These are phyloP conservation scores for Paraphaeosphaeria minitans DNA, from an alignment of 2,329 filamentous ascomycete species.

Conservation along the genomic window DNA sequence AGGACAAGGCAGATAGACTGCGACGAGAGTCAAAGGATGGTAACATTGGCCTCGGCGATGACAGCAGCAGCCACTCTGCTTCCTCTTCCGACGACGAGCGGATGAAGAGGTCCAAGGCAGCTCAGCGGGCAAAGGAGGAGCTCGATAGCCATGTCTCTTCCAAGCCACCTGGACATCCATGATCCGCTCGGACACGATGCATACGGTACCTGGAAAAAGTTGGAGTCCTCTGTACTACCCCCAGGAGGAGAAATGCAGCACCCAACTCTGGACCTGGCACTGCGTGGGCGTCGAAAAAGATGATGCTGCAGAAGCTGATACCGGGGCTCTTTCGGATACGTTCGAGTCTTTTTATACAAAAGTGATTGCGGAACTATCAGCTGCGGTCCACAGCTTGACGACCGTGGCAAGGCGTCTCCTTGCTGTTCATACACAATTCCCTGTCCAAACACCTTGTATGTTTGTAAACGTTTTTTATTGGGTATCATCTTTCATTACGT, in stretches of 20 bases:
- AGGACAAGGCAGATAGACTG: constrained; percentile 56
- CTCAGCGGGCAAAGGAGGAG: constrained; percentile 9
- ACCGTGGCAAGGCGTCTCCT: neutral
- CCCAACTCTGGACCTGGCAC: too few species aligned
- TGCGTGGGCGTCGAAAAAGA: neutral
- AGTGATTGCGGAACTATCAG: neutral
- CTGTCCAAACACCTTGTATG: constrained; percentile 8
- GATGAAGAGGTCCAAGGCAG: constrained; percentile 29
- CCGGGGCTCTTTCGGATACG: neutral
- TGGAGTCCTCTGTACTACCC: too few species aligned
- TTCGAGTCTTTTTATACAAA: neutral
- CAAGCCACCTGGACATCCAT: constrained; percentile 35
- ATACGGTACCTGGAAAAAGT: too few species aligned
- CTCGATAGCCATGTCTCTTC: constrained; percentile 7
- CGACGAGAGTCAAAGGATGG: constrained; percentile 55
- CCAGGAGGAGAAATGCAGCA: too few species aligned
- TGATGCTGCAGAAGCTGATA: neutral
- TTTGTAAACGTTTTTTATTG: constrained; percentile 4
- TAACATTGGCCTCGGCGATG: constrained; percentile 39
- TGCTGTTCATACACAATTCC: neutral
- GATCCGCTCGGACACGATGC: constrained; percentile 10
- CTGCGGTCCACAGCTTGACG: neutral
- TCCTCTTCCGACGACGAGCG: constrained; percentile 42
- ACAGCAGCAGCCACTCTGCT: constrained; percentile 45
- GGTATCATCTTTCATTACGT: constrained; percentile 1